phyloP scores from a whole-genome alignment of 2,329 filamentous ascomycete species.

The Ophiocordyceps robertsii region DNA sequence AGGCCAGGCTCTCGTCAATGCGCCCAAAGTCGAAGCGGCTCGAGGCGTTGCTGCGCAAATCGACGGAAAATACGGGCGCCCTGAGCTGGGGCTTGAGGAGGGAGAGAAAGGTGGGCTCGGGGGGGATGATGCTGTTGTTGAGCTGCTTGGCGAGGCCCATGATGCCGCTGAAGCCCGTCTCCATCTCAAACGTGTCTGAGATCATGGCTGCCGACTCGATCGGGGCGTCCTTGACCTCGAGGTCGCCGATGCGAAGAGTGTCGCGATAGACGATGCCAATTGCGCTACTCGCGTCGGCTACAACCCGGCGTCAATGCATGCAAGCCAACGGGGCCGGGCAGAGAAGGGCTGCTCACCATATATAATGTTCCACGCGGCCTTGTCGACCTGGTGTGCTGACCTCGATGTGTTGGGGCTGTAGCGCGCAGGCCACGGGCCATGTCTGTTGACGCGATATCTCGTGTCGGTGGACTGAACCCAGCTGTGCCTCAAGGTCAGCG shows the following conservation, averaged over 20 bases:
- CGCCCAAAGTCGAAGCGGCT: conserved; percentile 39
- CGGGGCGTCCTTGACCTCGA: conserved; percentile 29
- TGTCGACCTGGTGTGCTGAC: conserved; percentile 25
- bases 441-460: conserved; percentile 16
- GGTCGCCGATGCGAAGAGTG: conserved; percentile 29
- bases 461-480: conserved; percentile 42
- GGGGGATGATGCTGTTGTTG: conserved; percentile 28
- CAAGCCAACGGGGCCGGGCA: not conserved
- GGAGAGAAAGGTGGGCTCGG: conserved; percentile 30
- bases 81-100: conserved; percentile 26
- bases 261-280: conserved; percentile 37
- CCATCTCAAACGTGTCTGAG: conserved; percentile 27
- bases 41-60: conserved; percentile 31
- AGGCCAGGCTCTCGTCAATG: conserved; percentile 25
- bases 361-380: conserved; percentile 33
- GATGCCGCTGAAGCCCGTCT: conserved; percentile 32
- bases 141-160: conserved; percentile 36
- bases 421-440: conserved; percentile 21
- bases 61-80: conserved; percentile 32
- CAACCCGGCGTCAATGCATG: not conserved
- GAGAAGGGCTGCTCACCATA: conserved; percentile 26
- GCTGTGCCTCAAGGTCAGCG: conserved; percentile 15
- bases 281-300: conserved; percentile 30
- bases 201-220: conserved; percentile 34
- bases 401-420: conserved; percentile 32